phyloP scores from a whole-genome alignment of 768 basidiomycete genomes.

The Trametes cubensis region DNA sequence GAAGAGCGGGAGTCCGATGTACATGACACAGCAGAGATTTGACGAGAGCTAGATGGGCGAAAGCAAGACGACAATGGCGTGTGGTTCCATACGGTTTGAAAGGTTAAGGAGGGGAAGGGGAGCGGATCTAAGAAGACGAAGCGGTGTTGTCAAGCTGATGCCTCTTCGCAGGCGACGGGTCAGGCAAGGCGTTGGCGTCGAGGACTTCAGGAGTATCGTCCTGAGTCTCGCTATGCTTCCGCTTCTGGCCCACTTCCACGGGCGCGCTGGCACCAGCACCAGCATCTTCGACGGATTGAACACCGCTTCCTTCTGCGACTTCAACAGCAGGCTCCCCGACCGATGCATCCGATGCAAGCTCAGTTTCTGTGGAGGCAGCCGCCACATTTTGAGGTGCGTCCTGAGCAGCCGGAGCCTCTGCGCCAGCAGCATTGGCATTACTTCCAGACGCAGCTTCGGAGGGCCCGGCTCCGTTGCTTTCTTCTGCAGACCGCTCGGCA shows the following conservation, averaged over 20 bases:
- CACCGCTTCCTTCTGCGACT: too few relatives aligned
- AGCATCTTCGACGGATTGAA: neutral
- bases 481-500: neutral
- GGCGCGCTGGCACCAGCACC: neutral
- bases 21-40: too few relatives aligned
- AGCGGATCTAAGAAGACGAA: neutral
- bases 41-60: neutral
- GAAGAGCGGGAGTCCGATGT: too few relatives aligned
- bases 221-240: constrained; percentile 13
- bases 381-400: too few relatives aligned
- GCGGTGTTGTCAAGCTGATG: neutral
- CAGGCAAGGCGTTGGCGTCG: constrained; percentile 3
- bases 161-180: constrained; percentile 15
- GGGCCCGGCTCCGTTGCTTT: too few relatives aligned
- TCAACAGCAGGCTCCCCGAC: too few relatives aligned
- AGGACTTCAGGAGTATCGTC: neutral
- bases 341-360: too few relatives aligned
- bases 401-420: too few relatives aligned
- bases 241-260: constrained; percentile 11
- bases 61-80: neutral
- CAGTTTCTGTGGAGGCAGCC: too few relatives aligned
- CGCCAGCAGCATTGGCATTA: too few relatives aligned
- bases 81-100: neutral
- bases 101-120: neutral
- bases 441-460: too few relatives aligned